Evolutionary conservation across 306 rosid species (phyloP), one percentile per base, ranked within the genome.

Genomic region (Mimosa bimucronata): DNA sequence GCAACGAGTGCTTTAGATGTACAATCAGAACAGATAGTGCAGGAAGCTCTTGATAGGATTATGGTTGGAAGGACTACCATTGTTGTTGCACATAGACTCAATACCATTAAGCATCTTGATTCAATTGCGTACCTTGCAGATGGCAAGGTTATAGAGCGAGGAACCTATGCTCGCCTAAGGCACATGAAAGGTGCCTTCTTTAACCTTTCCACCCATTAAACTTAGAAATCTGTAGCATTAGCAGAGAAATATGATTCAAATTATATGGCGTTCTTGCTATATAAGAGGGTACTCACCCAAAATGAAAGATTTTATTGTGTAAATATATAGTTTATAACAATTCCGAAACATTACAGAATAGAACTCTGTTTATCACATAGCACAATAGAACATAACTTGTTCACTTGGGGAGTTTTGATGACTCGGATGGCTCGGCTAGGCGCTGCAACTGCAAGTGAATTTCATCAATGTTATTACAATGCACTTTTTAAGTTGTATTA

Each of bases 1-100:
- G 99, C 99, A 88, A 95, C 99, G 40, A 95, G 98, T 73, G 98
- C 98, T 31, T 77, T 95, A 3, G 99, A 93, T 3, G 92, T 91
- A 71, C 98, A 95, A 77, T 92, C 97, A 53, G 98, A 95, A 81
- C 91, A 89, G 80, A 88, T 90, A 57, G 97, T 95, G 69, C 98
- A 95, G 74, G 97, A 93, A 83, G 98, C 98, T 66, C 81, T 95
- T 30, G 98, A 95, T 69, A 83, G 96, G 31, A 89, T 88, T 10
- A 91, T 95, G 99, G 87, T 89, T 0, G 97, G 94, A 5, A 90
- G 98, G 85, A 95, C 91, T 0, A 95, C 97, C n/a, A 73, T 95
- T 48, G 98, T 92, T 74, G 89, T 95, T 80, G 98, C 98, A 42
- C 98, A 95, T 81, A 84, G 98, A 29, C 92, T 92, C 5, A 92